Evolutionary conservation across 345 rosid species (phyloP).

Genomic region (Microcos paniculata): DNA sequence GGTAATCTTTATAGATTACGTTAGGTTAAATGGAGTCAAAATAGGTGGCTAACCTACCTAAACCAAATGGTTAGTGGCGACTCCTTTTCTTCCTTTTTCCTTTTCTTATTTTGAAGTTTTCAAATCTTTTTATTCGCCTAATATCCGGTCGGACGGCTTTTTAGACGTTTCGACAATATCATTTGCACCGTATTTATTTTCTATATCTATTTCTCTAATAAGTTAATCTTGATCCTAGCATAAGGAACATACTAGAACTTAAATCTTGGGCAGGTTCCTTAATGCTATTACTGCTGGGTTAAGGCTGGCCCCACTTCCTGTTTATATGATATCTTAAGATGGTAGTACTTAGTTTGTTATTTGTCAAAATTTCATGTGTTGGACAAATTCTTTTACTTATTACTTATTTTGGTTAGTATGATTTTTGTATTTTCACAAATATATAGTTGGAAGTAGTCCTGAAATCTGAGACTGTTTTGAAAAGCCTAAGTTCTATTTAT

Average conservation of each 20-base stretch:
- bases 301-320: conserved; percentile 93
- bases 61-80: too few relatives aligned
- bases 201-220: conserved; percentile 27
- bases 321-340: conserved; percentile 32
- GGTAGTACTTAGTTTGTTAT: not conserved
- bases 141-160: too few relatives aligned
- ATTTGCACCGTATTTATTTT: conserved; percentile 18
- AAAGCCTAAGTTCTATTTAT: not conserved
- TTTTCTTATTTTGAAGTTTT: too few relatives aligned
- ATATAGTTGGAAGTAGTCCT: not conserved
- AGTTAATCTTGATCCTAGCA: conserved; percentile 92
- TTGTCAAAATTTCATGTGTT: not conserved
- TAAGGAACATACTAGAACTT: conserved; percentile 88
- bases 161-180: too few relatives aligned
- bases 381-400: not conserved
- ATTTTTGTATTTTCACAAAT: not conserved
- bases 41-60: too few relatives aligned
- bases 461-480: not conserved
- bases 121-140: too few relatives aligned
- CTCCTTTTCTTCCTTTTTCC: too few relatives aligned
- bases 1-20: too few relatives aligned
- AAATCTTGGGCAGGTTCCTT: conserved; percentile 98
- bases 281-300: conserved; percentile 98
- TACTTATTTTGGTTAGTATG: not conserved
- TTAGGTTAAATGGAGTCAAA: too few relatives aligned